Evolutionary conservation across 495 filamentous ascomycete species (phyloP), one percentile per base, ranked within the genome.

Genomic region (Podospora conica): DNA sequence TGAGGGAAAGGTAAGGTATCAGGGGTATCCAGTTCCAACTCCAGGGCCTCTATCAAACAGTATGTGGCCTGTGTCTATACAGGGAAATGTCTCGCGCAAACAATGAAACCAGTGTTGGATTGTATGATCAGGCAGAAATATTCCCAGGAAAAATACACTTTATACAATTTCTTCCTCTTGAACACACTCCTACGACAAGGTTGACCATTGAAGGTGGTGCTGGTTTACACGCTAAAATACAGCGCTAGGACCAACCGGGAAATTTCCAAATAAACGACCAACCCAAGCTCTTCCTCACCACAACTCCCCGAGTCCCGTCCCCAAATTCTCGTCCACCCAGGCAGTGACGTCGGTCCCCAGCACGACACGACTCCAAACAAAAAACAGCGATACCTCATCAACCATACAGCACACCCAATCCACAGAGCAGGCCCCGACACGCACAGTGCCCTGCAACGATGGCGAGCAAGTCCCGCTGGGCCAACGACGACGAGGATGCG

Each of bases 401-500:
- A 48, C 40, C 10, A 10, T 27, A 10, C 1, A 3, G 4, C 29
- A 9, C 40, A n/a, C 18, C 15, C 18, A 6, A 7, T n/a, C 5
- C 18, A n/a, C 40, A 6, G n/a, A n/a, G n/a, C n/a, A n/a, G 20
- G 22, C 22, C 3, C 29, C n/a, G 11, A 20, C 23, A 54, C 22
- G 12, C 33, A n/a, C n/a, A n/a, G n/a, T n/a, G n/a, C n/a, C n/a
- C n/a, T n/a, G 15, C 60, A 53, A 24, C 65, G 29, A 93, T 92
- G 89, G 83, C 88, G 62, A 81, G 80, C 73, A 88, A 87, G 77
- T 97, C 94, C 54, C 87, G 95, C 71, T 98, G 95, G 95, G 92
- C 90, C 65, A 83, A 91, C 72, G 86, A 89, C 63, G 88, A 86
- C 64, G 92, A 91, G 67, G 90, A 94, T 64, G 85, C 87, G 25